Conservation (phyloP, 2,329 filamentous ascomycete species). For the Didymosphaeria variabile region DNA sequence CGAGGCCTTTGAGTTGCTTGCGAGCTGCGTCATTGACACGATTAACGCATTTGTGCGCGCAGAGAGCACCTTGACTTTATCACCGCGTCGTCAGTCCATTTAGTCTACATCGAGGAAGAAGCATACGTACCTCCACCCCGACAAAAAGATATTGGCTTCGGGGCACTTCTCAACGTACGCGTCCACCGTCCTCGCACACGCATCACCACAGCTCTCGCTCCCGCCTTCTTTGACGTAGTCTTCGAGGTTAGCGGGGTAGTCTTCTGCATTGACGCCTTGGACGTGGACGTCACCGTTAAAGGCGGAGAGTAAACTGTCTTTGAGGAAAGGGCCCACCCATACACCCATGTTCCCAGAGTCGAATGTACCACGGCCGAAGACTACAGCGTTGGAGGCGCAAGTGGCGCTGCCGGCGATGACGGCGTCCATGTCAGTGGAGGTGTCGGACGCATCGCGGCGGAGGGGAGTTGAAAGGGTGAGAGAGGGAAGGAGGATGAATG, state of each 20-base stretch:
- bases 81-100: not conserved
- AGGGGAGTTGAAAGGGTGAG: not conserved
- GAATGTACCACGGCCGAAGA: conserved; percentile 25
- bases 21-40: conserved; percentile 2
- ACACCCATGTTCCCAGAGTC: conserved; percentile 24
- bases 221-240: conserved; percentile 20
- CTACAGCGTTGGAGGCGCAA: conserved; percentile 17
- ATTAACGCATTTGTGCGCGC: conserved; percentile 21
- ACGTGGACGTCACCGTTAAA: conserved; percentile 15
- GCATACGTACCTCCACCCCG: conserved; percentile 19
- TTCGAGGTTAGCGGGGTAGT: conserved; percentile 18
- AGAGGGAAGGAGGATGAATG: not conserved
- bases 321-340: conserved; percentile 20
- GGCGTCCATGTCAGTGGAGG: conserved; percentile 19
- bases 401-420: conserved; percentile 12
- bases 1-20: conserved; percentile 18
- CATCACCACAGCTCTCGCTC: conserved; percentile 16
- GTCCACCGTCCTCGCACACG: conserved; percentile 16
- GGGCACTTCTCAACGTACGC: conserved; percentile 18
- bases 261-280: conserved; percentile 16
- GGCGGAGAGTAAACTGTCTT: conserved; percentile 3
- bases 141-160: conserved; percentile 14
- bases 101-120: no score
- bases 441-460: conserved; percentile 12
- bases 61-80: conserved; percentile 22